Percentiles rank a stretch among this genome's conserved stretches.
These are phyloP conservation scores for Backusella macrospora DNA, from an alignment of 192 early-diverging fungal species.

Conservation along the genomic window DNA sequence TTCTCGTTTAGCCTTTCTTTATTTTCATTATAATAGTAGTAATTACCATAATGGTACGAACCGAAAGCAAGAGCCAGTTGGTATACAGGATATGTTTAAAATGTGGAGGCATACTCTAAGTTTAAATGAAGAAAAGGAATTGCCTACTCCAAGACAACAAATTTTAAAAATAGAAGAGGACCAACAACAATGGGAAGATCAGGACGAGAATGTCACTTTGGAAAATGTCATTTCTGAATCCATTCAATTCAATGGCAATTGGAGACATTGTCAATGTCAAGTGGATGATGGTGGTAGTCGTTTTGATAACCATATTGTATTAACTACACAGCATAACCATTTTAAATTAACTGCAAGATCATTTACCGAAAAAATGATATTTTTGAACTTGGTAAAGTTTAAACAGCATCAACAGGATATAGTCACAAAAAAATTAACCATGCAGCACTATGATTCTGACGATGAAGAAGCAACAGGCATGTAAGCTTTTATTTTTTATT, in stretches of 20 bases:
- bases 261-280: slow-evolving; percentile 25
- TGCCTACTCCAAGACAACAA: not conserved
- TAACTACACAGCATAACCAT: not conserved
- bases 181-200: too few relatives aligned
- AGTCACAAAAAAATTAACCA: not conserved
- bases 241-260: not conserved
- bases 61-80: not conserved
- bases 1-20: slow-evolving; percentile 9
- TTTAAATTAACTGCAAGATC: slow-evolving; percentile 19
- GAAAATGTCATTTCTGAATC: not conserved
- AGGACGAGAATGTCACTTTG: not conserved
- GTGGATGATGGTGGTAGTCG: not conserved
- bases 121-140: not conserved
- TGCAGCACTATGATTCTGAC: not conserved
- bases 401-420: not conserved
- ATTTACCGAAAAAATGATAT: slow-evolving; percentile 19
- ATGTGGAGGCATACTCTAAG: not conserved
- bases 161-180: not conserved
- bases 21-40: slow-evolving; percentile 8
- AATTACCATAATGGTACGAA: not conserved
- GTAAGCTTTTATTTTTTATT: not conserved
- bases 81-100: not conserved
- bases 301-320: not conserved
- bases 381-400: slow-evolving; percentile 22
- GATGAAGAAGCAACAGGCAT: not conserved